phyloP scores from a whole-genome alignment of 306 rosid genomes.

The Oxytropis ochrocephala region DNA sequence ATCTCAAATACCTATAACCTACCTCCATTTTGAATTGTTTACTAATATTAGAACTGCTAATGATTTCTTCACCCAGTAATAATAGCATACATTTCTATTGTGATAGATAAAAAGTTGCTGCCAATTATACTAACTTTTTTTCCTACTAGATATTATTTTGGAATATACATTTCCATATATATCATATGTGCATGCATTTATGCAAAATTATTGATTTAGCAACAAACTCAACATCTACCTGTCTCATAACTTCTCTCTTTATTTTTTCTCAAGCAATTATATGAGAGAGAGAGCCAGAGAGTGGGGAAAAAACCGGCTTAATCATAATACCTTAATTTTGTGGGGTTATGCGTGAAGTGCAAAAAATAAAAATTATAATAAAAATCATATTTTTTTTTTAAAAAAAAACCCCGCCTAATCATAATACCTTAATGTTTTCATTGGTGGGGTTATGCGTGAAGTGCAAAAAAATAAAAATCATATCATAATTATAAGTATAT shows the following conservation, averaged over 20 bases:
- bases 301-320: not conserved
- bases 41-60: not conserved
- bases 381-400: too few species aligned
- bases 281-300: not conserved
- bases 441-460: too few species aligned
- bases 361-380: not conserved
- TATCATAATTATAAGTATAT: too few species aligned
- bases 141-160: too few species aligned
- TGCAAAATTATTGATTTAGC: conserved; percentile 3
- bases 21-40: not conserved
- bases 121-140: too few species aligned
- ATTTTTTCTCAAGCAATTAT: not conserved
- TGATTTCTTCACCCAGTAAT: not conserved
- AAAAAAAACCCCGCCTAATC: too few species aligned
- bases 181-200: not conserved
- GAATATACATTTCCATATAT: not conserved
- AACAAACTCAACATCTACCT: not conserved
- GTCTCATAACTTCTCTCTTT: not conserved
- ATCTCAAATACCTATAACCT: not conserved
- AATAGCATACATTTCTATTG: not conserved
- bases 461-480: too few species aligned
- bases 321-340: conserved; percentile 2
- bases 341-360: conserved; percentile 13
- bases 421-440: too few species aligned
- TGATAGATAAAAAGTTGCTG: not conserved